Base-by-base conservation (phyloP, 176 grass and related monocot species). In the Musa troglodytarum region DNA sequence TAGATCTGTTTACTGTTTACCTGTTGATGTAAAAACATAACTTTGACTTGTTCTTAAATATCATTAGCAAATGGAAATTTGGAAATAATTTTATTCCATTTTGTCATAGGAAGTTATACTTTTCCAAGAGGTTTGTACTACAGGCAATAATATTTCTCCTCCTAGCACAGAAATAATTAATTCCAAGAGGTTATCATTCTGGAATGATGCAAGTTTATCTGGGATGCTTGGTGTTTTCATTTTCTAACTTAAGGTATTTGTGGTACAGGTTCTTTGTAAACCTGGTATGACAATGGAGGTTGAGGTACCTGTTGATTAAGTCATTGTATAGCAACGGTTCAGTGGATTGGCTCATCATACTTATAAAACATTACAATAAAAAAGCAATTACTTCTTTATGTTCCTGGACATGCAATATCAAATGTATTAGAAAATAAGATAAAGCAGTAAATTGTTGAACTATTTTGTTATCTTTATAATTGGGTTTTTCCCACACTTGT, bases 231-330 rank as follows among this genome's bases (percentile, higher is more conserved):
- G 17, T 62, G 57, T 17, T 55, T 26, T 26, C 14, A 55, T 74
- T 2, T 74, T 16, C 22, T 74, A 57, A 73, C 19, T 55, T 23
- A 28, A 56, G 12, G 26, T 69, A 2, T 57, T 7, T 74, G 3
- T 74, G 23, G 29, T 74, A 28, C 72, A 74, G 72, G 56, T 74
- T 56, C 72, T 74, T 15, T 74, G 52, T 13, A 57, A 17, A 55
- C 9, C 52, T 15, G 53, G 15, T 13, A 16, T 74, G 53, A 54
- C 54, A 29, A 55, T 57, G 72, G 72, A 74, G 53, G 51, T 57
- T n/a, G 72, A 74, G 50, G 53, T 74, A 26, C 72, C 72, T 16
- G 72, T 74, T 7, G 50, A 54, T 17, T 57, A 56, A 55, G 24
- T 55, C 53, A 57, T 56, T 21, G 50, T 71, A 65, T 13, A 65